Evolutionary conservation across 176 grass and related monocot genomes (phyloP), one percentile per base, ranked within the genome.

Genomic region (Raddia distichophylla): DNA sequence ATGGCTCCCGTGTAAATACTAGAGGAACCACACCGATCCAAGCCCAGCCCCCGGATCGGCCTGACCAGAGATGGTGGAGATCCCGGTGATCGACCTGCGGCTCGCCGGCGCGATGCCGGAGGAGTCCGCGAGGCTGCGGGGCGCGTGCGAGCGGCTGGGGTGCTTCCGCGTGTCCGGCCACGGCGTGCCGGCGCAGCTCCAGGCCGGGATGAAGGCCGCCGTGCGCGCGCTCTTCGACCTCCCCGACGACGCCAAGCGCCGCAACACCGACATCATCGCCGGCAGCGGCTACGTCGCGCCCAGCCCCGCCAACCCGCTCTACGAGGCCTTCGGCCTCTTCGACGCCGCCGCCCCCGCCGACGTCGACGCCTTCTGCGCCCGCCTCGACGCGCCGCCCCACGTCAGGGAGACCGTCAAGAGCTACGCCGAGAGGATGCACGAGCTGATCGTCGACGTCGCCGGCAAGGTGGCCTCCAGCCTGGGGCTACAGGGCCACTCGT

Each of bases 141-240:
- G 43, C n/a, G 79, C 83, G 83, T 89, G 86, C 75, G 55, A 63
- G 69, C 69, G 48, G 47, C 51, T 80, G 67, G 90, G 90, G 35
- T 97, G 90, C 88, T 89, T 93, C 67, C 90, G 94, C 12, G 83
- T 89, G 61, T 53, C 73, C 46, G 87, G 89, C 57, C 91, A 97
- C 76, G 69, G 91, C 73, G 82, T 89, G 62, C 76, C 88, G 20
- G 4, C 48, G 33, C 53, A 0, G 64, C 94, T 97, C 74, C 88
- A 93, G 90, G 78, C 76, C 52, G 79, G 74, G 12, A 97, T 97
- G 93, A 97, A 97, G 88, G 90, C 77, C 61, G 88, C 88, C 60
- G 71, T 93, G 40, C 84, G 89, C 56, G 71, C 83, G 72, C 93
- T 97, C 49, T 93, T 93, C 88, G 83, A 93, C 67, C 88, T 97